These are phyloP conservation scores for Alectoria sarmentosa DNA, from an alignment of 495 filamentous ascomycete species.

Conservation along the genomic window DNA sequence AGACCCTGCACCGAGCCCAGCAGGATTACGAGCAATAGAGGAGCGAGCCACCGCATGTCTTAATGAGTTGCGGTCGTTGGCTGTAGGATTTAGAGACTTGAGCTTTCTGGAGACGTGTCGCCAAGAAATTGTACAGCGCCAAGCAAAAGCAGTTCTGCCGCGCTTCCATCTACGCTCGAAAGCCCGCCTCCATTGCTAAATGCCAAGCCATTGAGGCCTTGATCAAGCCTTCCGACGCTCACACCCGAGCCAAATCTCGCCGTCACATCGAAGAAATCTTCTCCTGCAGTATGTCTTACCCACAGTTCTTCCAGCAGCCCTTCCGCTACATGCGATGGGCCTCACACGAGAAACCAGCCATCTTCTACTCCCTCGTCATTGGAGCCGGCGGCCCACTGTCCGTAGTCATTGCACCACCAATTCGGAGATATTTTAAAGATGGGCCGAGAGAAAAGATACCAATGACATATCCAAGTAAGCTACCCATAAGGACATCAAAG, in stretches of 20 bases:
- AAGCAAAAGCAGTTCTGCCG: not conserved
- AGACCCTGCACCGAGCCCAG: constrained; percentile 62
- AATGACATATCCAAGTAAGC: constrained; percentile 83
- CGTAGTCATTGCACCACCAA: constrained; percentile 59
- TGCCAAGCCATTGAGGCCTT: not conserved
- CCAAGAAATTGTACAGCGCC: constrained; percentile 7
- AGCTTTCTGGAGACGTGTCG: constrained; percentile 23
- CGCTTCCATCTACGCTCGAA: not conserved
- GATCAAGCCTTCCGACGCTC: not conserved
- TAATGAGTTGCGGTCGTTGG: constrained; percentile 11
- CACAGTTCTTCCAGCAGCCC: constrained; percentile 76
- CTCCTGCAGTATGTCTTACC: constrained; percentile 52
- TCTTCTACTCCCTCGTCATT: constrained; percentile 75
- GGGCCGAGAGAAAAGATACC: constrained; percentile 63
- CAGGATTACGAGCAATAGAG: constrained; percentile 58
- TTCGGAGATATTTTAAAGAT: constrained; percentile 63
- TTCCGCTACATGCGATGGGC: constrained; percentile 82
- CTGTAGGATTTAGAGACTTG: constrained; percentile 2
- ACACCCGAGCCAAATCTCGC: not conserved
- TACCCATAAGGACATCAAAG: not conserved
- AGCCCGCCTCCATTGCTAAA: too few species aligned
- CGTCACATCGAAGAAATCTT: not conserved
- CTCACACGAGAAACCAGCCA: constrained; percentile 74
- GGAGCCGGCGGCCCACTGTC: constrained; percentile 63
- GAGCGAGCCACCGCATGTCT: constrained; percentile 71